phyloP scores from a whole-genome alignment of 768 basidiomycete genomes.

The button mushroom (Agaricus bisporus) region DNA sequence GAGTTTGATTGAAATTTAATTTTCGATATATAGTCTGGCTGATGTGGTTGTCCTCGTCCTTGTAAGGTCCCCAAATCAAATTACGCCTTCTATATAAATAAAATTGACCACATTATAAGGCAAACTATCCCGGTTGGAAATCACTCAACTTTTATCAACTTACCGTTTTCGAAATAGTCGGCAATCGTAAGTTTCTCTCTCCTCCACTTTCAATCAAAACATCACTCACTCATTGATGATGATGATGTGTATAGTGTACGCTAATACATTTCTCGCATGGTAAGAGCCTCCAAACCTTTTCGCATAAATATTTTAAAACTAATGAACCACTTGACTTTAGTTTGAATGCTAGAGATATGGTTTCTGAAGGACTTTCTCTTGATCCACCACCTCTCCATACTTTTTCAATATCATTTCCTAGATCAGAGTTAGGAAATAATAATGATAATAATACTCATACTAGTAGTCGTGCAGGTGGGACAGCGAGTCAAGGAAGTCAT shows the following conservation, averaged over 20 bases:
- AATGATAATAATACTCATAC: too few species aligned
- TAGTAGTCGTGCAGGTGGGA: too few species aligned
- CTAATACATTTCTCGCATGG: slow-evolving; percentile 8
- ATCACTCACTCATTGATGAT: too few species aligned
- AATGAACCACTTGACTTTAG: too few species aligned
- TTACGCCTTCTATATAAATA: too few species aligned
- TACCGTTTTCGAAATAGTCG: slow-evolving; percentile 4
- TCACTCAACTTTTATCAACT: slow-evolving; percentile 9
- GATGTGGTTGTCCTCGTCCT: slow-evolving; percentile 6
- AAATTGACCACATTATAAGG: not conserved
- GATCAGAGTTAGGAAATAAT: not conserved
- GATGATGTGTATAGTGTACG: too few species aligned
- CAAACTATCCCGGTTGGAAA: not conserved
- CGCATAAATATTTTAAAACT: too few species aligned
- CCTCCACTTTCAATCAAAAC: not conserved
- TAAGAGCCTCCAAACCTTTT: not conserved
- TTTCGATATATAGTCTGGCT: too few species aligned
- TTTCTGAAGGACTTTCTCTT: slow-evolving; percentile 4
- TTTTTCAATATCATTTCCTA: not conserved
- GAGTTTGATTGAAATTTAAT: too few species aligned
- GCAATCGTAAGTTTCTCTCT: slow-evolving; percentile 5
- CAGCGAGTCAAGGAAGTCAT: not conserved
- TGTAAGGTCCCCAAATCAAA: not conserved
- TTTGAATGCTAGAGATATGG: slow-evolving; percentile 6
- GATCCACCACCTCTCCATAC: not conserved